Conservation (phyloP, 2,329 filamentous ascomycete genomes). For the Dothidotthia symphoricarpi region DNA sequence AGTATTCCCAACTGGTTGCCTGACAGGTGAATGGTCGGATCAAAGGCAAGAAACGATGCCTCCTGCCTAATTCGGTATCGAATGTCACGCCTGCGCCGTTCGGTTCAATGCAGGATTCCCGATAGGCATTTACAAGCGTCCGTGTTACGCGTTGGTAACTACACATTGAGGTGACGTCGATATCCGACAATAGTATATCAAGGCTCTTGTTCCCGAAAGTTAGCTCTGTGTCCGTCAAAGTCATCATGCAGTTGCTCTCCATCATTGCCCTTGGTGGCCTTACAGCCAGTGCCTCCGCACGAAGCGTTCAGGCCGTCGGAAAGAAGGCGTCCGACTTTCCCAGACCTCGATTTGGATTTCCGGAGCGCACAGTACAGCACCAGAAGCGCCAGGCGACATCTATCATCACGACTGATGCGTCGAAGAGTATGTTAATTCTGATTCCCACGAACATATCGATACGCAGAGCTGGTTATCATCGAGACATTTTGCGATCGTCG, state of each 20-base stretch:
- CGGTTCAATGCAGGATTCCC: too few species aligned
- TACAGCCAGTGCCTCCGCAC: slow-evolving; percentile 25
- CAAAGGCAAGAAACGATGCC: not conserved
- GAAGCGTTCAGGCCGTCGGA: slow-evolving; percentile 30
- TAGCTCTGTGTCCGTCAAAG: slow-evolving; percentile 3
- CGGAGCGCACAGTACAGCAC: slow-evolving; percentile 16
- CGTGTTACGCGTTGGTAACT: too few species aligned
- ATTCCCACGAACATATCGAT: too few species aligned
- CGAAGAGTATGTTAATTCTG: slow-evolving; percentile 13
- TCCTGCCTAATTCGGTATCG: slow-evolving; percentile 23
- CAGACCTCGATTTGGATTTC: slow-evolving; percentile 24
- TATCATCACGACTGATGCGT: slow-evolving; percentile 44
- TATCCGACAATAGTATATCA: slow-evolving; percentile 6
- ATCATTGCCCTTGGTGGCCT: slow-evolving; percentile 31
- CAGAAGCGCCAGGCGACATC: slow-evolving; percentile 22
- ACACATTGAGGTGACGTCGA: slow-evolving; percentile 5
- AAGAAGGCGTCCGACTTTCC: slow-evolving; percentile 29
- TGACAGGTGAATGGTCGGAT: too few species aligned
- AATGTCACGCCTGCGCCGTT: not conserved
- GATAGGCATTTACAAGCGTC: too few species aligned
- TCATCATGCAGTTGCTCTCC: slow-evolving; percentile 35
- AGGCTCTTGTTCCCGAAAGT: not conserved
- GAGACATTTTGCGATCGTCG: too few species aligned
- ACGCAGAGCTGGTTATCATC: too few species aligned
- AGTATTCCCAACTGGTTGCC: too few species aligned